These are phyloP conservation scores for Plantago lanceolata DNA, from an alignment of 305 asterid genomes.

Conservation along the genomic window DNA sequence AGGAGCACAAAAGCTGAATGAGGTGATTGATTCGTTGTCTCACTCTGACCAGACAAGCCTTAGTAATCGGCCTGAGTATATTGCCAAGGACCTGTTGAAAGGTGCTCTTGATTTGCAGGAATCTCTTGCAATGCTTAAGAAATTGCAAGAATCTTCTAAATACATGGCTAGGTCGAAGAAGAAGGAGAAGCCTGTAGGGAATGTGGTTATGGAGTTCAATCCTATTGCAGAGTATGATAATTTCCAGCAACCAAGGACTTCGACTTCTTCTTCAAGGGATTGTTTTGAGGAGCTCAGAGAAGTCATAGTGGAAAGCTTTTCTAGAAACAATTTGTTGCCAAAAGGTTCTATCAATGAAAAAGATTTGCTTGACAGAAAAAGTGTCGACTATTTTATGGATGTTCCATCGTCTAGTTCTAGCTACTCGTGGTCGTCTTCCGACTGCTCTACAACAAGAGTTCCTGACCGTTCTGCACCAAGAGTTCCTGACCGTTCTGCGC, in stretches of 20 bases:
- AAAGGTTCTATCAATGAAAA: slow-evolving; percentile 23
- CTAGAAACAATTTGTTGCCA: slow-evolving; percentile 56
- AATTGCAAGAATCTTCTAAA: slow-evolving; percentile 59
- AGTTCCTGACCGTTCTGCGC: slow-evolving; percentile 29
- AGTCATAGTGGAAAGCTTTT: slow-evolving; percentile 56
- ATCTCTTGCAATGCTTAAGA: slow-evolving; percentile 51
- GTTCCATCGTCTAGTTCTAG: slow-evolving; percentile 47
- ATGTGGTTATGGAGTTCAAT: slow-evolving; percentile 29
- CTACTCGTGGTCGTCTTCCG: slow-evolving; percentile 38
- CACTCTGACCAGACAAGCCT: slow-evolving; percentile 28
- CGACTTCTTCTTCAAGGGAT: slow-evolving; percentile 47
- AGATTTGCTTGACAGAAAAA: slow-evolving; percentile 21
- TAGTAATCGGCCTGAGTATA: slow-evolving; percentile 33
- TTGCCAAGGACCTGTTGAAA: slow-evolving; percentile 50
- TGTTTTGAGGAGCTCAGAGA: slow-evolving; percentile 77
- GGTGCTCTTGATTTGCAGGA: slow-evolving; percentile 73
- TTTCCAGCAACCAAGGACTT: slow-evolving; percentile 36
- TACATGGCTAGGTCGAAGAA: slow-evolving; percentile 32
- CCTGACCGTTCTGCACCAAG: slow-evolving; percentile 29
- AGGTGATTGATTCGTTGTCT: slow-evolving; percentile 36
- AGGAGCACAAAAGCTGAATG: slow-evolving; percentile 42
- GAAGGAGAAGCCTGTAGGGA: slow-evolving; percentile 32
- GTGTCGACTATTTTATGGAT: slow-evolving; percentile 34
- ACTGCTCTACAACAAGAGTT: slow-evolving; percentile 30
- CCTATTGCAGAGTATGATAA: slow-evolving; percentile 26